These are phyloP conservation scores for Claviceps spartinae DNA, from an alignment of 2,329 filamentous ascomycete genomes.

Conservation along the genomic window DNA sequence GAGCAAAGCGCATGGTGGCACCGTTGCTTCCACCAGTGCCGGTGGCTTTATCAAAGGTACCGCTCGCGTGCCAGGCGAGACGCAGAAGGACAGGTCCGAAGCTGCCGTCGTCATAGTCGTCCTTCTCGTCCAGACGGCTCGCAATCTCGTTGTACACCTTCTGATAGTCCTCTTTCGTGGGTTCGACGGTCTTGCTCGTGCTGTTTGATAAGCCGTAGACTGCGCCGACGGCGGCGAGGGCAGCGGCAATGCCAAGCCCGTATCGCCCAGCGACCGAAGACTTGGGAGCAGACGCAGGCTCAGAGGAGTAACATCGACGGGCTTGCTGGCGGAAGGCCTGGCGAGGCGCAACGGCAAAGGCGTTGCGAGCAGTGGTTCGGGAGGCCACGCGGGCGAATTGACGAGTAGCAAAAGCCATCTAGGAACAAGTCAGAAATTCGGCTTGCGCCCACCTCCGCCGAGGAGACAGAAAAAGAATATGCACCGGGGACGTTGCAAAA, in stretches of 20 bases:
- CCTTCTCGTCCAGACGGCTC: slow-evolving; percentile 66
- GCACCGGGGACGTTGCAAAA: not conserved
- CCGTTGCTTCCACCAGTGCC: slow-evolving; percentile 89
- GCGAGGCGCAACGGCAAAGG: slow-evolving; percentile 46
- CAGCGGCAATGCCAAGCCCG: slow-evolving; percentile 43
- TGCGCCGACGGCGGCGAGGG: slow-evolving; percentile 29
- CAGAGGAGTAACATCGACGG: slow-evolving; percentile 69
- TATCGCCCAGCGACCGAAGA: slow-evolving; percentile 38
- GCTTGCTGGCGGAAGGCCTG: slow-evolving; percentile 60
- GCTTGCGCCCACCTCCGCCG: not conserved
- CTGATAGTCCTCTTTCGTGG: slow-evolving; percentile 81
- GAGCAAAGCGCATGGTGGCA: slow-evolving; percentile 89
- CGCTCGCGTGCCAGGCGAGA: slow-evolving; percentile 86
- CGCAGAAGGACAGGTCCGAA: slow-evolving; percentile 85
- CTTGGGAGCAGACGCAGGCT: slow-evolving; percentile 36
- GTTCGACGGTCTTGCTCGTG: slow-evolving; percentile 49
- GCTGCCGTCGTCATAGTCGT: slow-evolving; percentile 92
- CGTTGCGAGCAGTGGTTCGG: slow-evolving; percentile 41
- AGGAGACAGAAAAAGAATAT: not conserved
- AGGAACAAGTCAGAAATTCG: slow-evolving; percentile 3
- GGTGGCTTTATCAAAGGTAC: slow-evolving; percentile 82
- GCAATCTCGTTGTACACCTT: slow-evolving; percentile 87
- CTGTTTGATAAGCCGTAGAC: slow-evolving; percentile 10
- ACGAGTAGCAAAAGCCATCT: slow-evolving; percentile 33
- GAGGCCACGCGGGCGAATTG: slow-evolving; percentile 45